A percentile compares a stretch with the other conserved stretches of the same genome.
Evolutionary conservation across 176 grass and related monocot species (phyloP).

Genomic region (Aegilops umbellulata): DNA sequence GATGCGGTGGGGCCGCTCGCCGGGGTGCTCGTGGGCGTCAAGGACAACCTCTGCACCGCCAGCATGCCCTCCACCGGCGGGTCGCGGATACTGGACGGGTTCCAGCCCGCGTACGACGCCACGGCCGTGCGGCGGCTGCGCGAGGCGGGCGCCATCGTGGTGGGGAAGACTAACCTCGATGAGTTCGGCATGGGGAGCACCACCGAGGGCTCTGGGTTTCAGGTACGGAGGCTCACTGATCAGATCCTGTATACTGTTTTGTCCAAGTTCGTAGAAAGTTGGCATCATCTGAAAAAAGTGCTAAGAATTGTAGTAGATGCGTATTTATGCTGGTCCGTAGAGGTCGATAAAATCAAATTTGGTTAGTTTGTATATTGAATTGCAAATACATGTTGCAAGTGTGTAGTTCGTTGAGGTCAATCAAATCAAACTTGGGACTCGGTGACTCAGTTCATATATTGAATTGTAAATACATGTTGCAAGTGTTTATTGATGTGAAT

Average conservation of each 20-base stretch:
- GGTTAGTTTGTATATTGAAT: background rate
- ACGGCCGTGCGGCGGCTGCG: conserved; percentile 72
- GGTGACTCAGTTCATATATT: background rate
- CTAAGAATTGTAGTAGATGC: background rate
- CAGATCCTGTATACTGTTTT: background rate
- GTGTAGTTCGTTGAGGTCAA: background rate
- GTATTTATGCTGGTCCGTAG: background rate
- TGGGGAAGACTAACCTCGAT: conserved; percentile 93
- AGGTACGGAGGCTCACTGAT: conserved; percentile 44
- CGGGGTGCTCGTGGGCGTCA: conserved; percentile 78
- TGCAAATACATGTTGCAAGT: background rate
- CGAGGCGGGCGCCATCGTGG: conserved; percentile 73
- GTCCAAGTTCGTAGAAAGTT: background rate
- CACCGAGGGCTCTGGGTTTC: conserved; percentile 84
- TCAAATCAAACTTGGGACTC: background rate
- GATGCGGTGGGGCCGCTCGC: conserved; percentile 64
- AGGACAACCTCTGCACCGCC: conserved; percentile 87
- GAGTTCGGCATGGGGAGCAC: conserved; percentile 98
- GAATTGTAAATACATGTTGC: background rate
- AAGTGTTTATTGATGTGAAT: background rate
- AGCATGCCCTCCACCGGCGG: conserved; percentile 93
- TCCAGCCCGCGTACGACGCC: conserved; percentile 81
- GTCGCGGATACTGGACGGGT: conserved; percentile 83
- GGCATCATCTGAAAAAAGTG: background rate
- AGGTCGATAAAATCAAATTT: background rate